phyloP scores from a whole-genome alignment of 1,139 yeast genomes.

The Ashbya aceris region DNA sequence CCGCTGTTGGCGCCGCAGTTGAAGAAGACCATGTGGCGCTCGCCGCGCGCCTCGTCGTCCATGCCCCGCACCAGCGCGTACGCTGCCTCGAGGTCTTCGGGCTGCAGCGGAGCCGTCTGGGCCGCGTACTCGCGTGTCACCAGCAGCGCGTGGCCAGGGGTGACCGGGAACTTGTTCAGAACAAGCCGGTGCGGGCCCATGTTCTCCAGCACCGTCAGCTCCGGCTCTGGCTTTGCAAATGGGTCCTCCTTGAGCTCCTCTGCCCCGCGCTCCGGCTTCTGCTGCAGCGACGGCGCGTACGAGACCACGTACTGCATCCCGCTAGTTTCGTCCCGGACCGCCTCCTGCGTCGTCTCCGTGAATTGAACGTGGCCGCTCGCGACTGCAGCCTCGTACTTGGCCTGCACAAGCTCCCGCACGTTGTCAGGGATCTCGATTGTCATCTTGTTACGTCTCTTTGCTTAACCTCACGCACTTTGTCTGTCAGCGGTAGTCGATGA shows the following conservation, averaged over 20 bases:
- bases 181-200: slow-evolving; percentile 52
- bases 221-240: slow-evolving; percentile 72
- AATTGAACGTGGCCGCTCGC: slow-evolving; percentile 30
- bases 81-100: slow-evolving; percentile 54
- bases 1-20: slow-evolving; percentile 86
- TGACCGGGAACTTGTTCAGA: slow-evolving; percentile 78
- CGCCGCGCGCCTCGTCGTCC: slow-evolving; percentile 28
- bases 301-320: slow-evolving; percentile 35
- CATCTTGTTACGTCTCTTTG: background rate
- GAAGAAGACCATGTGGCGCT: slow-evolving; percentile 65
- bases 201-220: slow-evolving; percentile 50
- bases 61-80: slow-evolving; percentile 41
- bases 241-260: slow-evolving; percentile 45
- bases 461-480: background rate
- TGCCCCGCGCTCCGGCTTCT: slow-evolving; percentile 45
- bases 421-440: slow-evolving; percentile 29
- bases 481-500: background rate
- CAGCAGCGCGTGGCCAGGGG: slow-evolving; percentile 66
- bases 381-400: slow-evolving; percentile 31
- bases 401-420: slow-evolving; percentile 25
- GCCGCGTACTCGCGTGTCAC: slow-evolving; percentile 65
- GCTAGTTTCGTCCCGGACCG: slow-evolving; percentile 21
- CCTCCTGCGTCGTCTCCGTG: slow-evolving; percentile 28
- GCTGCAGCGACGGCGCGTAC: slow-evolving; percentile 42
- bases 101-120: slow-evolving; percentile 64